Evolutionary conservation across 768 basidiomycete genomes (phyloP), one percentile per base, ranked within the genome.

Genomic region (Lentinula detonsa): DNA sequence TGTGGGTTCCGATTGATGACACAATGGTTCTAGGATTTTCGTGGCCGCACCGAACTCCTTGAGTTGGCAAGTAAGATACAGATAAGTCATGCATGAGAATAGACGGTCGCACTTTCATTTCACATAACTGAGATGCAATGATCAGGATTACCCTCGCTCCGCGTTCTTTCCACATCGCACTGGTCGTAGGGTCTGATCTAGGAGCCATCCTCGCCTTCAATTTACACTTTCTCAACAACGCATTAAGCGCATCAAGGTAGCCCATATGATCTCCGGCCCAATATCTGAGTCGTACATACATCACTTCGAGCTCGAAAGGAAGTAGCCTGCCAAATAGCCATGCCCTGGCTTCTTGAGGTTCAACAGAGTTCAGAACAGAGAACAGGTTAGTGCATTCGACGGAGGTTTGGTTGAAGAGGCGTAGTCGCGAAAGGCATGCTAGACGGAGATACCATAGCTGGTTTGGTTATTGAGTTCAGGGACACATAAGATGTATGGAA

Each of bases 361-460:
- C 80, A 49, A 87, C 80, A 34, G 78, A 76, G 62, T 83, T 80
- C 50, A 93, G 81, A 28, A 87, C 86, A 16, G 82, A 74, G 71
- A 90, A 93, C 23, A 94, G 80, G 72, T 91, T 91, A 9, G 83
- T 86, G 70, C 88, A 88, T 73, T 94, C 91, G 23, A 90, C 89
- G 1, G 89, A 82, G n/a, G 87, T 87, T 70, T 94, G 91, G 69
- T 93, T 93, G 76, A 88, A 92, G 51, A 94, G 82, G 50, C 91
- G 85, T 49, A 94, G 81, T 16, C 91, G 87, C 49, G 91, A 84
- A 33, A 94, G 83, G 59, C 84, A 85, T 31, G 89, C 84, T 5
- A 94, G 80, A 6, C 91, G 90, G 51, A 93, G 84, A 68, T 88
- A 89, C 91, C 91, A 94, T 33, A 93, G 82, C 90, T 93, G 2